Base-by-base conservation (phyloP, 2,329 filamentous ascomycete genomes). In the Cryphonectria naterciae region DNA sequence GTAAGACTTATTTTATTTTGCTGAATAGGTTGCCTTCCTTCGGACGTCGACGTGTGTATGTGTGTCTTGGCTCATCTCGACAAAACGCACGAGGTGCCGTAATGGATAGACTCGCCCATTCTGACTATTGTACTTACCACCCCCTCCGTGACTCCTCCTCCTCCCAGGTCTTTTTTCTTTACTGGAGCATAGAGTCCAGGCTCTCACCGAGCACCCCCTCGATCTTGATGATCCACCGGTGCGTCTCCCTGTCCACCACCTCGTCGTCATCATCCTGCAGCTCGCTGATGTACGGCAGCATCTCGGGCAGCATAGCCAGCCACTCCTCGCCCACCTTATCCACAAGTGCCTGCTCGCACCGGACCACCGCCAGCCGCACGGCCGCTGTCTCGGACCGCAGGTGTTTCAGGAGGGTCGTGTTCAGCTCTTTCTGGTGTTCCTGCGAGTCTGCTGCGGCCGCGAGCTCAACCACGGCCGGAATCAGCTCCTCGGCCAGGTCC, bases 211-310 rank as follows among this genome's bases (percentile, higher is more conserved):
- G 83, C 41, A 97, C 92, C 63, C 88, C 91, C 82, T 98, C 95
- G 78, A 99, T 97, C 81, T 91, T 90, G 78, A 91, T 88, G 76
- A 98, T 96, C 95, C 96, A 98, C 77, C 89, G 86, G 78, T 95
- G 88, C 52, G 94, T 95, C 84, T 97, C 95, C 78, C 90, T 86
- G 84, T 99, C 96, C 35, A 99, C 95, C 39, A 87, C 86, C 83
- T 98, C 96, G 78, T 98, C 95, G 75, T 98, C 96, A 79, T 99
- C 96, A 79, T 99, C 96, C 83, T 97, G 92, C 77, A 97, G 81
- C 83, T 99, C 96, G 77, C 93, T 97, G 76, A 99, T 97, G 74
- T 95, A 93, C 28, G 97, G 95, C 79, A 99, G 83, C 92, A 98
- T 98, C 86, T 99, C 96, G 0, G 95, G 94, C 78, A 98, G 81